A percentile compares a stretch with the other conserved stretches of the same genome.
Conservation (phyloP, 2,329 filamentous ascomycete genomes). For the Stagonosporopsis chrysanthemi region DNA sequence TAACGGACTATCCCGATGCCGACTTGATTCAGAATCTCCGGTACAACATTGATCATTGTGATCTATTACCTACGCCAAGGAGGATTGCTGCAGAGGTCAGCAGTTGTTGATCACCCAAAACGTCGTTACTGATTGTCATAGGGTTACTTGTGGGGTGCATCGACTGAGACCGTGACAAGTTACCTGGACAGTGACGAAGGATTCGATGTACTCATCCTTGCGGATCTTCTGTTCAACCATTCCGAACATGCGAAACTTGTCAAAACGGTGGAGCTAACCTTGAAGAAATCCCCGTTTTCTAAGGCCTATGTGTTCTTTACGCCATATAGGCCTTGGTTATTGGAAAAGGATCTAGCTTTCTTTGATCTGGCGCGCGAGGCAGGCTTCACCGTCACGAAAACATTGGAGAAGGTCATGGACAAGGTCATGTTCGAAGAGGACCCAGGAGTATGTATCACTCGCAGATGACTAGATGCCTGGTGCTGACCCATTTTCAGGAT, state of each 20-base stretch:
- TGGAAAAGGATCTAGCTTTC: constrained; percentile 84
- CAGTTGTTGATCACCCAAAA: not conserved
- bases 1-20: constrained; percentile 87
- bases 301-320: constrained; percentile 91
- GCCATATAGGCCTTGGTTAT: constrained; percentile 89
- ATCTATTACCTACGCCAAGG: constrained; percentile 49
- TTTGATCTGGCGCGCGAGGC: constrained; percentile 76
- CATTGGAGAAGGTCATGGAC: constrained; percentile 82
- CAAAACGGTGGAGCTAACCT: constrained; percentile 71
- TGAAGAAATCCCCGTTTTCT: constrained; percentile 64
- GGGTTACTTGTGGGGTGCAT: constrained; percentile 85
- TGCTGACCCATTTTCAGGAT: constrained; percentile 58
- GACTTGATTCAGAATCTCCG: constrained; percentile 83
- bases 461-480: not conserved
- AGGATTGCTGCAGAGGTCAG: constrained; percentile 50
- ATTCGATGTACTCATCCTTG: constrained; percentile 85
- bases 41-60: constrained; percentile 72
- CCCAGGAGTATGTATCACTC: constrained; percentile 66
- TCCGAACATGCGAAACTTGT: constrained; percentile 83
- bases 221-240: constrained; percentile 91
- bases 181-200: constrained; percentile 59
- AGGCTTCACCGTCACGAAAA: constrained; percentile 79
- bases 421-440: constrained; percentile 90
- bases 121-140: constrained; percentile 43
- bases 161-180: constrained; percentile 64